Conservation (phyloP, 176 grass and related monocot species). For the Hyparrhenia diplandra region DNA sequence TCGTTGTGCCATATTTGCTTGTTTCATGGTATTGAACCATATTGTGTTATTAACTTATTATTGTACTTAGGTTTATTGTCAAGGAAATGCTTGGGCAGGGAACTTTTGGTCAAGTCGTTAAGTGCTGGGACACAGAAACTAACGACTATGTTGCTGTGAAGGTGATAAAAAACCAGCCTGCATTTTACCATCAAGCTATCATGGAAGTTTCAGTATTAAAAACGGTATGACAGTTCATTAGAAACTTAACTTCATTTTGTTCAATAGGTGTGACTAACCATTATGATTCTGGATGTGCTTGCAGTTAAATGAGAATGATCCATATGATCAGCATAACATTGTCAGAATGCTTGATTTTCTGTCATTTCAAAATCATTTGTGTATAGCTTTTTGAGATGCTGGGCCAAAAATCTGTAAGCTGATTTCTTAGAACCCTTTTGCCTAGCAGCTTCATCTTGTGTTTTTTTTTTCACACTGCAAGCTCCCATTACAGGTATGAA, state of each 20-base stretch:
- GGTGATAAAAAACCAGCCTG: slow-evolving; percentile 99
- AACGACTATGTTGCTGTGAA: slow-evolving; percentile 88
- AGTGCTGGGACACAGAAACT: slow-evolving; percentile 82
- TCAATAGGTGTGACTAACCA: background rate
- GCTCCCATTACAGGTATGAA: slow-evolving; percentile 68
- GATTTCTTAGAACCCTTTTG: background rate
- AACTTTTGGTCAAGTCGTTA: slow-evolving; percentile 95
- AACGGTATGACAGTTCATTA: slow-evolving; percentile 49
- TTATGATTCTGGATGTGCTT: slow-evolving; percentile 28
- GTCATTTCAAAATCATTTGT: slow-evolving; percentile 75
- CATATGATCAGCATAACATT: slow-evolving; percentile 91
- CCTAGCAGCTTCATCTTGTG: background rate
- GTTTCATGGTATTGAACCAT: slow-evolving; percentile 24
- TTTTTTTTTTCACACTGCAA: slow-evolving; percentile 3
- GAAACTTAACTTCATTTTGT: slow-evolving; percentile 13
- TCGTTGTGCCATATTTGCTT: background rate
- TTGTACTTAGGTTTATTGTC: slow-evolving; percentile 65
- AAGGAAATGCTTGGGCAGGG: slow-evolving; percentile 99
- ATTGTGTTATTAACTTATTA: slow-evolving; percentile 32
- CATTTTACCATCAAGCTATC: slow-evolving; percentile 80
- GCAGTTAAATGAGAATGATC: slow-evolving; percentile 92
- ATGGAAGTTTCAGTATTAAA: slow-evolving; percentile 78
- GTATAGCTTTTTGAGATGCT: slow-evolving; percentile 99
- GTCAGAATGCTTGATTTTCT: slow-evolving; percentile 94
- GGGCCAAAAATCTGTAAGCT: slow-evolving; percentile 92